Evolutionary conservation across 2,329 filamentous ascomycete genomes (phyloP).

Genomic region (Hymenoscyphus albidus): DNA sequence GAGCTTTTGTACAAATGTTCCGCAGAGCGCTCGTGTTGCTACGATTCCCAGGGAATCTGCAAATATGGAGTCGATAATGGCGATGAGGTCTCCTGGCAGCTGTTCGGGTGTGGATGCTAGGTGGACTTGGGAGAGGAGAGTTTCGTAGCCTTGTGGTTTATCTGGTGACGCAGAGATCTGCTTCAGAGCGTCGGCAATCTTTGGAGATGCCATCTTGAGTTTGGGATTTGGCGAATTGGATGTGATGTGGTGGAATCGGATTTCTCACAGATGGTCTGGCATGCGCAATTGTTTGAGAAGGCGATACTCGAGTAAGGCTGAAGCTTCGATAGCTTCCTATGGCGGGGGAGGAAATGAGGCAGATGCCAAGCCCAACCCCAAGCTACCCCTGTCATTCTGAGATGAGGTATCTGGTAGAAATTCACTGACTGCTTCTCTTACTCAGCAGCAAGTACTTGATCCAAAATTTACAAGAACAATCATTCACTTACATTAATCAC

Average conservation of each 20-base stretch:
- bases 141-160: conserved; percentile 45
- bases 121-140: conserved; percentile 42
- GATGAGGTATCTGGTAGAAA: neutral
- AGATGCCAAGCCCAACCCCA: neutral
- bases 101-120: conserved; percentile 20
- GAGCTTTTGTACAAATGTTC: conserved; percentile 62
- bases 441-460: no score
- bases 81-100: conserved; percentile 29
- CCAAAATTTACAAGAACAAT: no score
- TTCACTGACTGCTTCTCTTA: neutral
- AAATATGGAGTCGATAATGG: conserved; percentile 35
- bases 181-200: conserved; percentile 44
- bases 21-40: conserved; percentile 30
- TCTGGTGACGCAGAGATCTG: conserved; percentile 40
- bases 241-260: neutral
- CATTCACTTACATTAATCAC: no score
- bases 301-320: conserved; percentile 10
- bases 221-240: neutral
- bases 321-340: neutral
- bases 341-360: neutral
- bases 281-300: neutral
- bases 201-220: conserved; percentile 33
- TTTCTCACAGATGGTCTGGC: neutral
- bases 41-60: conserved; percentile 34
- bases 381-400: conserved; percentile 3